A percentile compares a stretch with the other conserved stretches of the same genome.
Conservation (phyloP, 208 protist genomes). For the Acanthamoeba healyi region DNA sequence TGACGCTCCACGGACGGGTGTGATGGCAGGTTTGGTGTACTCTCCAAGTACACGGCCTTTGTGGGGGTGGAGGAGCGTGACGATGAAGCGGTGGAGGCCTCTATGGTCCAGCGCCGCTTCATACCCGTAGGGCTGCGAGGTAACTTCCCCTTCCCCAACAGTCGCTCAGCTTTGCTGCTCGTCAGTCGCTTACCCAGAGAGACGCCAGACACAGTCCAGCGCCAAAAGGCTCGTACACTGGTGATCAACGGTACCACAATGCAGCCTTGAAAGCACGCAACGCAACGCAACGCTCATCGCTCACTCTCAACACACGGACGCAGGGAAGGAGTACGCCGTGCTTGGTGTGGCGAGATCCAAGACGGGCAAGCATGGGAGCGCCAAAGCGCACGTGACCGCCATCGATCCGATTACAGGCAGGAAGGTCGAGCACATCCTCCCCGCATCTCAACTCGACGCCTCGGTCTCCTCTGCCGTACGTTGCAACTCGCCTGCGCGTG, state of each 20-base stretch:
- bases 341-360: neutral
- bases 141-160: neutral
- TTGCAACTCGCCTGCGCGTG: too few relatives aligned
- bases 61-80: constrained; percentile 10
- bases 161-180: neutral
- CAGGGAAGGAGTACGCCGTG: neutral
- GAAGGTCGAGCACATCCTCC: neutral
- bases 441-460: neutral
- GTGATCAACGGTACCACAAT: neutral
- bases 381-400: neutral
- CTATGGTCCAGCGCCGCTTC: neutral
- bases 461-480: neutral
- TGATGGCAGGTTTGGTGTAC: neutral
- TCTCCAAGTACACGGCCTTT: constrained; percentile 3
- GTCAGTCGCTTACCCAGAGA: neutral
- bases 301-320: neutral
- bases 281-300: too few relatives aligned
- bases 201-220: neutral
- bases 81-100: neutral
- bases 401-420: neutral
- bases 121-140: neutral
- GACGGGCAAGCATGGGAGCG: constrained; percentile 30
- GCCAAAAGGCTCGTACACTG: neutral
- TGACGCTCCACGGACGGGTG: neutral
- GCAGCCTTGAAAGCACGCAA: neutral